These are phyloP conservation scores for Nicotiana noctiflora DNA, from an alignment of 257 asterid species.

Conservation along the genomic window DNA sequence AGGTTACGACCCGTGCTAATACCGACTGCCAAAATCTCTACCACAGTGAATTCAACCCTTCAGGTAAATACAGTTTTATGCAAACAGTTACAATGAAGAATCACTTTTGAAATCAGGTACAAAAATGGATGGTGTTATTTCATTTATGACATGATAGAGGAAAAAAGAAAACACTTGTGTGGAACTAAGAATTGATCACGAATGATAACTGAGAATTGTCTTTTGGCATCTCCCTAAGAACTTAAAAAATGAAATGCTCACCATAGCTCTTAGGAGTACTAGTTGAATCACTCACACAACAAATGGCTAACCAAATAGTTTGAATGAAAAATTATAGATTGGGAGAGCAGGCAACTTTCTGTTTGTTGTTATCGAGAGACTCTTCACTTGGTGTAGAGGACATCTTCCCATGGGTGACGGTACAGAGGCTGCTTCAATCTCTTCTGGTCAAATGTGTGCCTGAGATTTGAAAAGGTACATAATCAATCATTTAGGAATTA, in stretches of 20 bases:
- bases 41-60: not conserved
- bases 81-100: constrained; percentile 4
- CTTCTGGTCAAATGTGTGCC: constrained; percentile 99
- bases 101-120: constrained; percentile 3
- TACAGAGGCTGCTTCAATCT: constrained; percentile 96
- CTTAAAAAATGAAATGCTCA: constrained; percentile 19
- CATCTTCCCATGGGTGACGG: constrained; percentile 99
- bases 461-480: constrained; percentile 20
- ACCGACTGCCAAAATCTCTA: not conserved
- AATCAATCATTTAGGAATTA: not conserved
- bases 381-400: constrained; percentile 89
- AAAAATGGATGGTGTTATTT: constrained; percentile 11
- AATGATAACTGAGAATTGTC: constrained; percentile 11
- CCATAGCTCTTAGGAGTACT: constrained; percentile 21
- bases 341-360: not conserved
- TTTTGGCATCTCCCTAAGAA: constrained; percentile 11
- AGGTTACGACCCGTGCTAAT: not conserved
- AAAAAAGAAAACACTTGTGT: constrained; percentile 5
- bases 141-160: not conserved
- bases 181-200: constrained; percentile 14
- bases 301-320: constrained; percentile 19
- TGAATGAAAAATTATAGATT: not conserved
- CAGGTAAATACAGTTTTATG: not conserved
- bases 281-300: constrained; percentile 21
- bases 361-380: not conserved